These are phyloP conservation scores for Golubevia pallescens DNA, from an alignment of 1,284 basidiomycete genomes.

Conservation along the genomic window DNA sequence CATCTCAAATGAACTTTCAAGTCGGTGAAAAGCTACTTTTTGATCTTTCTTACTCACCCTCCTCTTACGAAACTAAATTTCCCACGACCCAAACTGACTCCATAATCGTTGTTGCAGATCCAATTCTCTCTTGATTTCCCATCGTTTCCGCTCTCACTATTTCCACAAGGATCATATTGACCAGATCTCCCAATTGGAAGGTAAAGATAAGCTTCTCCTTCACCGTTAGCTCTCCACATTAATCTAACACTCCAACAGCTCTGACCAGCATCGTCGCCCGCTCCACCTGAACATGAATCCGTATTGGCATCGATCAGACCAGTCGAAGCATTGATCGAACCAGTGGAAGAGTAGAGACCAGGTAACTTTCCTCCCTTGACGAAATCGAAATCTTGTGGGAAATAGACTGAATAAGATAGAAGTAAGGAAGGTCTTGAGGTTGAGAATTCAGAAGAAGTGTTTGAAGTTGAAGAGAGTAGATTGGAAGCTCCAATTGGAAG, in stretches of 20 bases:
- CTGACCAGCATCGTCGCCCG: slow-evolving; percentile 15
- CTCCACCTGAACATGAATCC: slow-evolving; percentile 6
- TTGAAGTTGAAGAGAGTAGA: too few relatives aligned
- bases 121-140: neutral
- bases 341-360: slow-evolving; percentile 15
- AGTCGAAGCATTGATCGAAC: too few relatives aligned
- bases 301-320: slow-evolving; percentile 7
- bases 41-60: neutral
- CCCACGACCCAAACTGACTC: slow-evolving; percentile 5
- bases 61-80: slow-evolving; percentile 3
- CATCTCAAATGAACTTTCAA: too few relatives aligned
- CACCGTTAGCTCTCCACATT: slow-evolving; percentile 19
- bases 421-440: neutral
- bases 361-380: slow-evolving; percentile 29
- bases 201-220: slow-evolving; percentile 8
- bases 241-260: slow-evolving; percentile 24
- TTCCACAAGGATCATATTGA: slow-evolving; percentile 5
- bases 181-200: slow-evolving; percentile 7
- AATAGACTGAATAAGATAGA: slow-evolving; percentile 19
- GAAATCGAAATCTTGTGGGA: slow-evolving; percentile 22
- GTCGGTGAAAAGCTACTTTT: too few relatives aligned
- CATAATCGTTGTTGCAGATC: slow-evolving; percentile 11
- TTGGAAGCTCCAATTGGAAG: too few relatives aligned
- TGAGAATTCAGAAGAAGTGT: too few relatives aligned
- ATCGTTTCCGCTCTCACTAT: too few relatives aligned